phyloP scores from a whole-genome alignment of 2,329 filamentous ascomycete species.

The Alternaria incomplexa region DNA sequence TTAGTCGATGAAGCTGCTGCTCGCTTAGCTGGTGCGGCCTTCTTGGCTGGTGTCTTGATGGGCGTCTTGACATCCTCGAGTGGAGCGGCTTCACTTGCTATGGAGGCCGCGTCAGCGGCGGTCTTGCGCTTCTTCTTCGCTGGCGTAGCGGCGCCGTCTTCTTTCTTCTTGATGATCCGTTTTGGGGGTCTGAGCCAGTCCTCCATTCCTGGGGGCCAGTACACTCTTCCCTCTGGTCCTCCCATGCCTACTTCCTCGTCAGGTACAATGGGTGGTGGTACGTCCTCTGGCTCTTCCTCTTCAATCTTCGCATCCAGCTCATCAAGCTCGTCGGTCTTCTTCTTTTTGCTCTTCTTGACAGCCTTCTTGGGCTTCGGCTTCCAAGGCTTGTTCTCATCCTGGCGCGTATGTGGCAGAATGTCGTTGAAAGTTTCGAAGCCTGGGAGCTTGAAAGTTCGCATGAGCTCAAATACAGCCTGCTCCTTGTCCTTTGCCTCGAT shows the following conservation, averaged over 20 bases:
- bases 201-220: conserved; percentile 90
- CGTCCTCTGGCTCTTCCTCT: conserved; percentile 46
- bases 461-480: conserved; percentile 92
- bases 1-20: conserved; percentile 38
- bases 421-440: conserved; percentile 79
- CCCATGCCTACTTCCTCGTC: conserved; percentile 84
- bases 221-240: conserved; percentile 79
- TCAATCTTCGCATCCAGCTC: conserved; percentile 51
- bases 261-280: conserved; percentile 54
- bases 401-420: conserved; percentile 75
- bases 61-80: conserved; percentile 45
- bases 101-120: conserved; percentile 29
- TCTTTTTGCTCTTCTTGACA: conserved; percentile 55
- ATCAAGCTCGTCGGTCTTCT: conserved; percentile 48
- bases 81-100: conserved; percentile 34
- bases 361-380: conserved; percentile 50
- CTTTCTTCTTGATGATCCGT: conserved; percentile 66
- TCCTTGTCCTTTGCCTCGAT: conserved; percentile 99
- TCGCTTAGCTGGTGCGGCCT: conserved; percentile 33
- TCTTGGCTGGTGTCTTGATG: conserved; percentile 48
- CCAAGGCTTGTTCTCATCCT: conserved; percentile 71
- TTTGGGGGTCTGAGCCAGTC: conserved; percentile 88
- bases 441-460: conserved; percentile 84
- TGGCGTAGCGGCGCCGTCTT: conserved; percentile 42
- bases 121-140: conserved; percentile 43